Evolutionary conservation across 176 grass and related monocot species (phyloP), one percentile per base, ranked within the genome.

Genomic region (Guadua angustifolia): DNA sequence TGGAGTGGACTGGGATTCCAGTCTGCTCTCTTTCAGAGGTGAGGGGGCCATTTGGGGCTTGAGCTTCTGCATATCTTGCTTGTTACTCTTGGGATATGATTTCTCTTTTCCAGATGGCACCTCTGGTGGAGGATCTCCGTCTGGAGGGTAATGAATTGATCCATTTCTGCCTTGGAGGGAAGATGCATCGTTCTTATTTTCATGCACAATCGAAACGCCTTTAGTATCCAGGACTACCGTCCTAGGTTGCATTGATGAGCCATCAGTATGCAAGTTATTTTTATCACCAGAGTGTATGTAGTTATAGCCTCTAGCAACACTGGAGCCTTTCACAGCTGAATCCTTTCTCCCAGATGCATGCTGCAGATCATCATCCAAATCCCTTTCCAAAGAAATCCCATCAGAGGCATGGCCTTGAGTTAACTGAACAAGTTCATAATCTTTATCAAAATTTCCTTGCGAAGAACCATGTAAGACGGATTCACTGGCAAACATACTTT

Each of bases 11-110:
- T 86, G 79, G n/a, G 66, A 38, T 68, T 87, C 60, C 11, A 79
- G 43, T 84, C 77, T 93, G 56, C 33, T 87, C 83, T 91, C 91
- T 79, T 88, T 95, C 21, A 43, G 63, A 83, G 89, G 83, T 69
- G 90, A 86, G 84, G 86, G 68, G 21, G 22, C 75, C 40, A 79
- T 77, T 80, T 89, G 75, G 38, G 85, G 57, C 53, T 83, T 79
- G 47, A 68, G 78, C 65, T 68, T 77, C 51, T 90, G 89, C 21
- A 16, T 58, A 79, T 92, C 85, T 84, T 86, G 84, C 76, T 84
- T 98, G 69, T 87, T 83, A 57, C 87, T 72, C 79, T 83, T 84
- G 42, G 66, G 40, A 55, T 94, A 77, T 50, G 77, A 65, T 74
- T 87, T 98, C 19, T 90, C 91, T 71, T 89, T 92, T 60, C 64